A percentile compares a stretch with the other conserved stretches of the same genome.
phyloP scores from a whole-genome alignment of 352 stramenopile species.

The Globisporangium parvum region DNA sequence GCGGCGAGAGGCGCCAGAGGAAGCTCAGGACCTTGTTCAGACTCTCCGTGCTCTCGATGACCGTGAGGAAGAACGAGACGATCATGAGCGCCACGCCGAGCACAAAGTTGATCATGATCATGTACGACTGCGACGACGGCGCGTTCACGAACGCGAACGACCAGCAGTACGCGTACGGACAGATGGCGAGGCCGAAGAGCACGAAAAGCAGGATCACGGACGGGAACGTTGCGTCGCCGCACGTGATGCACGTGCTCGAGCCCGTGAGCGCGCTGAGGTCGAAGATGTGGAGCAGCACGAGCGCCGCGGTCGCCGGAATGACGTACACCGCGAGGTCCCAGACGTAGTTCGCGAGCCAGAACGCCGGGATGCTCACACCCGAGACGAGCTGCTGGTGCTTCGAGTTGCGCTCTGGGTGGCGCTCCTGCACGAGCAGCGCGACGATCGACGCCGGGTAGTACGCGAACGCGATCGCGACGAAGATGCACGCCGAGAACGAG shows the following conservation, averaged over 20 bases:
- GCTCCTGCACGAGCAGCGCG: conserved; percentile 94
- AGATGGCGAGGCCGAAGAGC: conserved; percentile 56
- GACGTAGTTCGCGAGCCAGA: conserved; percentile 94
- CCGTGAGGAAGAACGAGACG: conserved; percentile 48
- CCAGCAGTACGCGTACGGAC: conserved; percentile 50
- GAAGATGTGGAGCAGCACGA: conserved; percentile 34
- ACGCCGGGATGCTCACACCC: conserved; percentile 29
- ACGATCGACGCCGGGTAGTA: conserved; percentile 90
- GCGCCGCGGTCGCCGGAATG: conserved; percentile 36
- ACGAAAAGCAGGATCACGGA: conserved; percentile 52
- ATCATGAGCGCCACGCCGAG: conserved; percentile 60
- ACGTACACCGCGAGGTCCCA: conserved; percentile 91
- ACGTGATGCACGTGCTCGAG: conserved; percentile 22
- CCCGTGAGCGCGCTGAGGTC: conserved; percentile 27
- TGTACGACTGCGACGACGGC: conserved; percentile 31
- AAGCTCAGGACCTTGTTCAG: conserved; percentile 39
- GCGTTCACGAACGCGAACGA: conserved; percentile 54
- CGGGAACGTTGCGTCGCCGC: conserved; percentile 15
- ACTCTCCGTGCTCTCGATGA: conserved; percentile 22
- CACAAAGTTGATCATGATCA: conserved; percentile 54
- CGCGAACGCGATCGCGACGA: conserved; percentile 88
- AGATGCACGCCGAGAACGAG: conserved; percentile 68
- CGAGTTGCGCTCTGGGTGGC: conserved; percentile 82
- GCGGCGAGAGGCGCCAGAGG: conserved; percentile 50
- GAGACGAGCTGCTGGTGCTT: conserved; percentile 89